Base-by-base conservation (phyloP, 345 rosid genomes). In the Durio zibethinus region DNA sequence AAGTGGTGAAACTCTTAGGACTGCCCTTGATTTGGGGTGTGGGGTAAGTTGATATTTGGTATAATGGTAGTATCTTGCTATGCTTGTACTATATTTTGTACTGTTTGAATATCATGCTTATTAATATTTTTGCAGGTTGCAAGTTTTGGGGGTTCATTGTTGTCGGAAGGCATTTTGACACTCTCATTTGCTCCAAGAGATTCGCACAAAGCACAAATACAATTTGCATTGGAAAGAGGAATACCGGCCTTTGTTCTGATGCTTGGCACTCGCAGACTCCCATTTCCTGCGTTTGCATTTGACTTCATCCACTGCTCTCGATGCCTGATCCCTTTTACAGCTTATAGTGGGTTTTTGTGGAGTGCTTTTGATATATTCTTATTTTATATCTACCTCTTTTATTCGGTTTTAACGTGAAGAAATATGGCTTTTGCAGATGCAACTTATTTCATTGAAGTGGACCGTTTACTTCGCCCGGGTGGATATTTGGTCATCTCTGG, bases 11-110 rank as follows among this genome's bases (percentile, higher is more conserved):
- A 83, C 84, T 80, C 79, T 96, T 35, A 84, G 99, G 84, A 94
- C 98, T 82, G 99, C 97, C 21, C 99, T 96, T 79, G 99, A 96
- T 67, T 94, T 96, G 98, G 98, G 98, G 84, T 96, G 99, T 68
- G 98, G 99, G 93, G 99, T 96, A 79, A 59, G 88, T 72, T 77
- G 10, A 43, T 73, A 4, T 75, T 31, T n/a, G 77, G 56, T 20
- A 2, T 18, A 10, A 0, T 45, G 8, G 72, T 48, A 29, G 18
- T 45, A 14, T 42, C 25, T 71, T 75, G 35, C 18, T 56, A 33
- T 21, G 67, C 69, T 57, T 6, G 16, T 45, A 45, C 45, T 64
- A 15, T 20, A 12, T 73, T 29, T 68, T 56, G 18, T 62, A 27
- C 50, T 59, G 10, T 70, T 77, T 35, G 52, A 48, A 36, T n/a